Base-by-base conservation (phyloP, 257 asterid genomes). In the Solanum pennellii region DNA sequence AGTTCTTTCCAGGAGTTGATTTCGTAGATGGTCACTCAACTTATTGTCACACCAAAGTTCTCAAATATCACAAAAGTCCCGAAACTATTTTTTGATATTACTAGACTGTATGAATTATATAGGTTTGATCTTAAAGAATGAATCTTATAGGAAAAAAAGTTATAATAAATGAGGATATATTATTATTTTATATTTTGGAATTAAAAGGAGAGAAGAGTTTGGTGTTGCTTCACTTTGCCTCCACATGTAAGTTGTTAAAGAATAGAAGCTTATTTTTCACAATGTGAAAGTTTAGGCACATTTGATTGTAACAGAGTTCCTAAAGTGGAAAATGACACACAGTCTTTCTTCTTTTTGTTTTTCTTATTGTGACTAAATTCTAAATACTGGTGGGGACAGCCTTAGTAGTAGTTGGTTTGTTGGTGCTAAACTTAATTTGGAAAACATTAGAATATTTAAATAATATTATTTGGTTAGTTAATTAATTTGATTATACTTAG, bases 171-270 rank as follows among this genome's bases (percentile, higher is more conserved):
- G 76, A 27, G 9, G 75, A 2, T 15, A 33, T 35, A 5, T 5
- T 37, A 16, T 72, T 73, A 9, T 39, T 37, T 66, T 66, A 25
- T 65, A 4, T 65, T 5, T 68, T 68, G 15, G 56, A 83, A 49
- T 33, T 18, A 3, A 14, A 29, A 89, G 45, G 39, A 35, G 42
- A 31, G 62, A 56, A 71, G 74, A 29, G 92, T 89, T 92, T 89
- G 95, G 92, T 93, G 93, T 90, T 91, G 94, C 93, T 92, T 93
- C 93, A 91, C 94, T 91, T 95, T 93, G 95, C 96, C 93, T 93
- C 89, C 95, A 92, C 85, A 89, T 92, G 89, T 91, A 33, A 93
- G 94, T 89, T 87, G 85, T 90, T 86, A 47, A 82, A 80, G 88
- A 88, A 89, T 8, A 59, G 66, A 52, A 18, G 29, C 85, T 82